Evolutionary conservation across 345 rosid genomes (phyloP), one percentile per base, ranked within the genome.

Genomic region (Arabidopsis suecica): DNA sequence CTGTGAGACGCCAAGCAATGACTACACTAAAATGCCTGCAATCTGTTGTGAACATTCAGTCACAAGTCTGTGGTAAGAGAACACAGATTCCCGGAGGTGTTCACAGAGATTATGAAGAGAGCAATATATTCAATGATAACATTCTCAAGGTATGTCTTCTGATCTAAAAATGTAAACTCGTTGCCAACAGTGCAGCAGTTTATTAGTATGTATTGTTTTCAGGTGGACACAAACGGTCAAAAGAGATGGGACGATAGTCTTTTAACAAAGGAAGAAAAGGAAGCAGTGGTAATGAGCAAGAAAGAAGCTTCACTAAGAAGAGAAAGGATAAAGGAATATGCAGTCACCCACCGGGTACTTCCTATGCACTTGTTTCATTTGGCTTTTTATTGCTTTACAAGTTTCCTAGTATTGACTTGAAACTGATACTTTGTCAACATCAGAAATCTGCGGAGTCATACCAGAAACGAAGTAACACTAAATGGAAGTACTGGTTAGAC

Each of bases 241-340:
- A 89, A 82, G 83, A 86, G 91, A 79, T 91, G 97, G 98, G 91
- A 91, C 55, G 85, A 89, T 57, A 89, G 98, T 82, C 83, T 83
- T 37, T 76, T 89, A 85, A 86, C 97, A 38, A 91, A 87, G 84
- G 83, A 93, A 79, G 96, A 88, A 22, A 91, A 86, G 6, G 86
- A 86, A 10, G 88, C 97, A 0, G 62, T 86, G 47, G 74, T 80
- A 49, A 60, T 81, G 62, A 86, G 90, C 87, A 89, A 83, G 88
- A 91, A 78, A 83, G 94, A 91, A 73, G 97, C 96, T 25, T 72
- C 78, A 5, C 16, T 85, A 30, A 88, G 82, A 81, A 78, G 98
- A 64, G 97, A 87, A 75, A 71, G 94, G 71, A 85, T 82, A 3
- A 88, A 68, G 61, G 95, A 86, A 77, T 93, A 89, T 51, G 75